Evolutionary conservation across 2,329 filamentous ascomycete species (phyloP), one percentile per base, ranked within the genome.

Genomic region (Claviceps humidiphila): DNA sequence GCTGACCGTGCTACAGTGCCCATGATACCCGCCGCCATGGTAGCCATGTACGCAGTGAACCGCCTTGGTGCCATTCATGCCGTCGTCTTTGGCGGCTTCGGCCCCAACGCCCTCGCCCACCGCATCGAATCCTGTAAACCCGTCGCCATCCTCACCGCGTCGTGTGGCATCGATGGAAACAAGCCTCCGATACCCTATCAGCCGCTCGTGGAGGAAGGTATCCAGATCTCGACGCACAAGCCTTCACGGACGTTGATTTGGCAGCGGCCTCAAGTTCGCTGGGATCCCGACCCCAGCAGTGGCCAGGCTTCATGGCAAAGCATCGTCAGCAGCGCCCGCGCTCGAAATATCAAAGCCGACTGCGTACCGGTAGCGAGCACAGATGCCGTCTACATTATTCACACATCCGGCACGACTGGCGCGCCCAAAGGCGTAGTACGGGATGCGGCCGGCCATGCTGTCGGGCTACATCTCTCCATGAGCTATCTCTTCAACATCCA

Each of bases 1-100:
- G 51, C 20, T 22, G 16, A 34, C 7, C 9, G 9, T 20, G 20
- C 17, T 24, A 24, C 57, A 88, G 85, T 96, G 90, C 90, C 90
- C 51, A 96, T 96, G 90, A 88, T 96, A 44, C 90, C 91, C 0
- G 84, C 88, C 0, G 87, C 89, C 1, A 66, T 95, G n/a, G 81
- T 94, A 56, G 90, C 86, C 9, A 89, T 93, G 57, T 79, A 96
- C 4, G 89, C 91, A 24, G 80, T 86, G 54, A 82, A 82, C 55
- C 81, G 89, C 9, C 74, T 96, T 1, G 91, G 90, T 11, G 91
- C 89, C 16, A 81, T 96, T 50, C 91, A 97, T 64, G 83, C 87
- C 3, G 88, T 95, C 4, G 91, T 97, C 3, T 96, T 96, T 67
- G 91, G 91, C 43, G 90, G 91, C 0, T 97, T 97, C 64, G 89